These are phyloP conservation scores for Misopates orontium DNA, from an alignment of 257 asterid genomes.

Conservation along the genomic window DNA sequence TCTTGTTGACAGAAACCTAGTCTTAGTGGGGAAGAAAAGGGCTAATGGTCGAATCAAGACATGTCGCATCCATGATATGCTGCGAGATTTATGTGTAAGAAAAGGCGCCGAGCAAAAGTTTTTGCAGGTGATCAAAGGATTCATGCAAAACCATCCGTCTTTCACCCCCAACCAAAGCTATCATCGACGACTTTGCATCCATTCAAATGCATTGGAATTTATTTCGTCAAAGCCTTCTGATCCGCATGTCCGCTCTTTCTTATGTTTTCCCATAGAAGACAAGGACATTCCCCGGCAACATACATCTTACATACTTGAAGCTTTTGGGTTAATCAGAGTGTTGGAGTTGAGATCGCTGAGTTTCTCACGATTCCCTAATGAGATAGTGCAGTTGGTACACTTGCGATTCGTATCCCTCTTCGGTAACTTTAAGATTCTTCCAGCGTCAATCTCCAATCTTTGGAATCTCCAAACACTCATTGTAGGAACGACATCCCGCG, in stretches of 20 bases:
- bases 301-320: constrained; percentile 9
- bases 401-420: constrained; percentile 31
- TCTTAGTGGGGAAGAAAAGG: constrained; percentile 14
- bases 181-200: constrained; percentile 28
- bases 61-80: constrained; percentile 17
- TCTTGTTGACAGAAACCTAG: constrained; percentile 20
- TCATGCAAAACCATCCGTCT: background rate
- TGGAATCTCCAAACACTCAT: constrained; percentile 32
- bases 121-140: constrained; percentile 18
- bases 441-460: constrained; percentile 16
- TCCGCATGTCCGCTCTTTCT: constrained; percentile 30
- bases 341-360: constrained; percentile 23
- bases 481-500: constrained; percentile 7
- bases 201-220: constrained; percentile 10
- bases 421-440: constrained; percentile 13
- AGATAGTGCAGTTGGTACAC: constrained; percentile 15
- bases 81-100: constrained; percentile 17
- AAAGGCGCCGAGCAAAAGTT: constrained; percentile 18
- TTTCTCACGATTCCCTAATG: constrained; percentile 19
- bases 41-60: constrained; percentile 20
- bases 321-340: constrained; percentile 25
- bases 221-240: constrained; percentile 5
- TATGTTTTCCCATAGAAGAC: constrained; percentile 17
- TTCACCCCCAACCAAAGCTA: background rate
- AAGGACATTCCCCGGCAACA: background rate